These are phyloP conservation scores for Vigna angularis DNA, from an alignment of 306 rosid genomes.

Conservation along the genomic window DNA sequence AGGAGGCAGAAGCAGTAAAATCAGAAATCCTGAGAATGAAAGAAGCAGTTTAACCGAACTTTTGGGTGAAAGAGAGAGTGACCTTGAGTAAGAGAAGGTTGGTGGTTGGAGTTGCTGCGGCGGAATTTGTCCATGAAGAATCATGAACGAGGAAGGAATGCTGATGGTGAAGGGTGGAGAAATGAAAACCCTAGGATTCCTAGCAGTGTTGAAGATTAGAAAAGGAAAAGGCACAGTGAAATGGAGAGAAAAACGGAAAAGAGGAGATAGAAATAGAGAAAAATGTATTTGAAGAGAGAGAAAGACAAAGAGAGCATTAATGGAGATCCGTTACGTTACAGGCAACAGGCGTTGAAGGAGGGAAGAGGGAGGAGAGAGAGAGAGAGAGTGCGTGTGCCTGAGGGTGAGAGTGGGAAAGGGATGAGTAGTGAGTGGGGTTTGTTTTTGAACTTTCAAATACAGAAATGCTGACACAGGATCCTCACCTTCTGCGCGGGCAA, in stretches of 20 bases:
- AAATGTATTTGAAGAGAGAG: not conserved
- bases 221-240: not conserved
- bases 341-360: not conserved
- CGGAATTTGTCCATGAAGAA: slow-evolving; percentile 65
- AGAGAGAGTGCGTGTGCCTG: not conserved
- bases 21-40: no score
- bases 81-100: slow-evolving; percentile 59
- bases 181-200: slow-evolving; percentile 47
- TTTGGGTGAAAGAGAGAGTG: not conserved
- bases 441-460: slow-evolving; percentile 74
- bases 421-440: slow-evolving; percentile 34
- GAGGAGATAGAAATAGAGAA: not conserved
- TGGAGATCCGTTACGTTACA: slow-evolving; percentile 54
- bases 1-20: not conserved
- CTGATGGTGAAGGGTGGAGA: slow-evolving; percentile 42
- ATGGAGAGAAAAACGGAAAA: slow-evolving; percentile 8
- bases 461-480: slow-evolving; percentile 28
- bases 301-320: slow-evolving; percentile 39
- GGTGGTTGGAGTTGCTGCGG: slow-evolving; percentile 48
- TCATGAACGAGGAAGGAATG: slow-evolving; percentile 53
- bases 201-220: slow-evolving; percentile 18
- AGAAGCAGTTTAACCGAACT: not conserved
- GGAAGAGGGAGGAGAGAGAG: not conserved
- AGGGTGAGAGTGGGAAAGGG: slow-evolving; percentile 33
- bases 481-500: slow-evolving; percentile 53